Evolutionary conservation across 2,329 filamentous ascomycete species (phyloP), one percentile per base, ranked within the genome.

Genomic region (Ophiostoma sp.): DNA sequence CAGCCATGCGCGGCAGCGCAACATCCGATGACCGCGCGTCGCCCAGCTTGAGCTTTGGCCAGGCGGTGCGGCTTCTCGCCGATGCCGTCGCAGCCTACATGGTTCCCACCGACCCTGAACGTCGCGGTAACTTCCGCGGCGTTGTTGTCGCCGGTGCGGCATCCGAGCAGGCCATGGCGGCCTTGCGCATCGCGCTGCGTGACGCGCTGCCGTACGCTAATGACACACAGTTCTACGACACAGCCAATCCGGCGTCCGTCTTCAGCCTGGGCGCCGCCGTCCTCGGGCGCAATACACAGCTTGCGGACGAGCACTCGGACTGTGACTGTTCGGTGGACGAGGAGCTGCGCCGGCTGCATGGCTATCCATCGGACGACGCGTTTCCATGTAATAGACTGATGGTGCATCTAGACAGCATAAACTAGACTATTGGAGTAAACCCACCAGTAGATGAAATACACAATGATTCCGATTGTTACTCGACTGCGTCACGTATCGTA

Each of bases 221-320:
- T 5, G 57, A 52, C 39, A 52, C 36, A 11, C 68, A 48, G 57
- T 65, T 48, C 20, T 69, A 65, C 39, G 68, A 65, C 68, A 65
- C 68, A 6, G 17, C 48, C 57, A 15, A 69, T 11, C 23, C 39
- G 17, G 54, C 68, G 68, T 69, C 57, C 57, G 68, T 69, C 15
- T 48, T 69, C 11, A 69, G 68, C 31, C 57, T 69, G 23, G 68
- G 68, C 20, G 68, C 68, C 68, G 57, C 27, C 68, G 57, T 64
- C 68, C 15, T 35, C 36, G 68, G 57, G 11, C 68, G 39, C 68
- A 69, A 69, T 48, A 35, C 31, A 5, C 68, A 69, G 39, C 68
- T 69, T 8, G 13, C 27, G 23, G 68, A 69, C 54, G 68, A 69
- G n/a, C 39, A 17, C 15, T 1, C 0, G 4, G 68, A 69, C 36